Percentiles rank a stretch among this genome's conserved stretches.
These are phyloP conservation scores for Neurospora crassa DNA, from an alignment of 2,329 filamentous ascomycete genomes.

Conservation along the genomic window DNA sequence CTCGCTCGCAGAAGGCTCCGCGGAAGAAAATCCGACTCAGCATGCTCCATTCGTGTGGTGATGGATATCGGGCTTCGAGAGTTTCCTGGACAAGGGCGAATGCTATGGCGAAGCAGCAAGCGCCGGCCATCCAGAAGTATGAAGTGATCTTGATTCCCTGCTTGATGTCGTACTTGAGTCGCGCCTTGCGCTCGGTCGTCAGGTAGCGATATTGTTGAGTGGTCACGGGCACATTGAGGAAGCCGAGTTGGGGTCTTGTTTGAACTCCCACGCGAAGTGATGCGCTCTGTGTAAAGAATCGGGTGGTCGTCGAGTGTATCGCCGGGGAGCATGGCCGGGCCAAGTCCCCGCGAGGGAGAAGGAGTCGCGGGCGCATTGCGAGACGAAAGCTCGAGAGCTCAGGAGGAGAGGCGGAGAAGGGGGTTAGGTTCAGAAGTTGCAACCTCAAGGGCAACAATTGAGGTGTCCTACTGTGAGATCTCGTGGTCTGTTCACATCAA, in stretches of 20 bases:
- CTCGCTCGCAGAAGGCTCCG: constrained; percentile 50
- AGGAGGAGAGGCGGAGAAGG: not conserved
- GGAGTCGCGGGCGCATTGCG: constrained; percentile 31
- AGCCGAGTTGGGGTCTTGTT: constrained; percentile 38
- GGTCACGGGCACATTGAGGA: constrained; percentile 33
- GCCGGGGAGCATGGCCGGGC: constrained; percentile 7
- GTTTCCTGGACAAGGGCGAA: constrained; percentile 63
- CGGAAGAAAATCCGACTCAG: constrained; percentile 59
- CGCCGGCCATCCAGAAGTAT: constrained; percentile 55
- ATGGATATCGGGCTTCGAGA: constrained; percentile 67
- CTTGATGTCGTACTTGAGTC: constrained; percentile 61
- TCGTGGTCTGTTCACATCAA: not conserved
- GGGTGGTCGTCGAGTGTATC: constrained; percentile 20
- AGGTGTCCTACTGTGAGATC: not conserved
- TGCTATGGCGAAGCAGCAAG: constrained; percentile 50
- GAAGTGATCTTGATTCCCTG: constrained; percentile 58
- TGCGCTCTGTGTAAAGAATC: constrained; percentile 48
- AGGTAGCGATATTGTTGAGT: constrained; percentile 51
- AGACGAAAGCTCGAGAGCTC: not conserved
- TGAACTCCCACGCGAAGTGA: constrained; percentile 26
- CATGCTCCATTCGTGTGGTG: constrained; percentile 73
- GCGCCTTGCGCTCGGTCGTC: constrained; percentile 66
- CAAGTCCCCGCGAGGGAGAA: constrained; percentile 23
- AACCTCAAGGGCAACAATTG: not conserved
- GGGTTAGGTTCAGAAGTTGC: not conserved